Evolutionary conservation across 352 stramenopile genomes (phyloP).

Genomic region (Pythium coloratum): DNA sequence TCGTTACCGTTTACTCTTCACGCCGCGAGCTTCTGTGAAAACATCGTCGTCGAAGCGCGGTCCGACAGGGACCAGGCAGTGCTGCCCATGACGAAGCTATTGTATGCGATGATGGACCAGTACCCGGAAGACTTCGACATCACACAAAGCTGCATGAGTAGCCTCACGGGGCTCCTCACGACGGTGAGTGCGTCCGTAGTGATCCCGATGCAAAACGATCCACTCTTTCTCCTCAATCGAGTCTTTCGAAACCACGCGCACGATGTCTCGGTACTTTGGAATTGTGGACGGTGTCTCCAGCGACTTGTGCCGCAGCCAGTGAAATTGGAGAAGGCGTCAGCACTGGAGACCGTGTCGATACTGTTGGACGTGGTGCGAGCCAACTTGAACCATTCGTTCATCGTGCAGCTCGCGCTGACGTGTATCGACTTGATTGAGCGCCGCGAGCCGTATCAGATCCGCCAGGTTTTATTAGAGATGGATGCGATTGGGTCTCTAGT

Average conservation of each 20-base stretch:
- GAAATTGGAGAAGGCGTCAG: not conserved
- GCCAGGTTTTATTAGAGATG: slow-evolving; percentile 8
- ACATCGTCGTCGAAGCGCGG: slow-evolving; percentile 17
- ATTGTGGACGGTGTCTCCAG: slow-evolving; percentile 9
- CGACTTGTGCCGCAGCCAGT: not conserved
- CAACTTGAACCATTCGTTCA: slow-evolving; percentile 20
- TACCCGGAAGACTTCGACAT: slow-evolving; percentile 27
- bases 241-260: slow-evolving; percentile 17
- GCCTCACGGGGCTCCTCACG: slow-evolving; percentile 14
- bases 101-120: slow-evolving; percentile 15
- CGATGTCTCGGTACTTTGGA: slow-evolving; percentile 17
- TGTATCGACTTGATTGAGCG: slow-evolving; percentile 15
- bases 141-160: slow-evolving; percentile 19
- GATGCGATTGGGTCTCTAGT: slow-evolving; percentile 14
- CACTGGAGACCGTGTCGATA: not conserved
- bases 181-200: not conserved
- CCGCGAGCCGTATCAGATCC: not conserved
- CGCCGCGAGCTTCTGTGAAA: slow-evolving; percentile 21
- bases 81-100: slow-evolving; percentile 8
- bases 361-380: slow-evolving; percentile 13
- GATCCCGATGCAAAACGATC: not conserved
- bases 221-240: slow-evolving; percentile 3
- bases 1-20: slow-evolving; percentile 25
- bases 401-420: slow-evolving; percentile 8
- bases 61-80: not conserved